A percentile compares a stretch with the other conserved stretches of the same genome.
These are phyloP conservation scores for Chalciporus sphaerocephalus DNA, from an alignment of 768 basidiomycete genomes.

Conservation along the genomic window DNA sequence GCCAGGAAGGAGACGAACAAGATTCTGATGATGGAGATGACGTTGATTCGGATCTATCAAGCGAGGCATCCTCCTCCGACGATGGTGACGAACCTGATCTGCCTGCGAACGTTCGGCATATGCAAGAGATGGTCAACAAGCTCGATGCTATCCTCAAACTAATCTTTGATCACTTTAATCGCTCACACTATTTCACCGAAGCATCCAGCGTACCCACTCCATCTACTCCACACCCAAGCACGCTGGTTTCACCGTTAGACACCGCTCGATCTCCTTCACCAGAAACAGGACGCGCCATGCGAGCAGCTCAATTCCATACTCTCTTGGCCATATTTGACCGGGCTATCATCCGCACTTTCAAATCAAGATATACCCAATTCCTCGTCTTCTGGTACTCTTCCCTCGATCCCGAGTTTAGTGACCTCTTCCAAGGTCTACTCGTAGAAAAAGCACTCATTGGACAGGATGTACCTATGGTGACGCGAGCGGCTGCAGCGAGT, in stretches of 20 bases:
- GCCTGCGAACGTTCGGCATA: conserved; percentile 56
- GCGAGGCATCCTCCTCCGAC: conserved; percentile 73
- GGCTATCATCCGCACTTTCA: conserved; percentile 90
- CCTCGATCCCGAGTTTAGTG: conserved; percentile 81
- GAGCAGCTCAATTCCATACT: conserved; percentile 70
- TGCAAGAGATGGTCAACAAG: conserved; percentile 87
- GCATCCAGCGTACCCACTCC: conserved; percentile 16
- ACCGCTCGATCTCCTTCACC: conserved; percentile 25
- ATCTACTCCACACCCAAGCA: background rate
- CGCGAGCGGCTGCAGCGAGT: conserved; percentile 86
- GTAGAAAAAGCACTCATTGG: conserved; percentile 81
- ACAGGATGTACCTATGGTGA: conserved; percentile 58
- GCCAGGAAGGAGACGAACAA: conserved; percentile 65
- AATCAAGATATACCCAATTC: conserved; percentile 96
- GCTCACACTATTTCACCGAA: conserved; percentile 34
- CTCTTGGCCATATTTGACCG: conserved; percentile 93
- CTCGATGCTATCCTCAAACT: conserved; percentile 84
- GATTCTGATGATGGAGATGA: conserved; percentile 54
- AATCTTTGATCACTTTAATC: conserved; percentile 80
- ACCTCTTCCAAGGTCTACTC: conserved; percentile 93
- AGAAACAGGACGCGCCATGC: conserved; percentile 37
- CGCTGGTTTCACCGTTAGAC: conserved; percentile 18
- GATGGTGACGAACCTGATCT: conserved; percentile 34
- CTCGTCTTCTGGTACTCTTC: conserved; percentile 95
- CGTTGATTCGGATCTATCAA: conserved; percentile 49